phyloP scores from a whole-genome alignment of 768 basidiomycete genomes.

The Dentipellis sp. region DNA sequence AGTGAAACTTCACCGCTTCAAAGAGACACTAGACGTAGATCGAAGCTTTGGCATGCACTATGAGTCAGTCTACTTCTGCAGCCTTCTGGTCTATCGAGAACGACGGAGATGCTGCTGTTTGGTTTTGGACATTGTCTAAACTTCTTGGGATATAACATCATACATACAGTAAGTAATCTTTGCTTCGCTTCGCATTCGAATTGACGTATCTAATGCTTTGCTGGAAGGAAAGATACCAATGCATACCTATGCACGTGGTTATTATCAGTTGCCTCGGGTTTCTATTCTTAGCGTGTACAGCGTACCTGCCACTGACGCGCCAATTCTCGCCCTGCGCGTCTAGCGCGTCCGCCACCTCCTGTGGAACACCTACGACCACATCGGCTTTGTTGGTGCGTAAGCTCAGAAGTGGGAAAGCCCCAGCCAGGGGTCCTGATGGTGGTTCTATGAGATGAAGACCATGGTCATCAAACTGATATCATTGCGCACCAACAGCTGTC shows the following conservation, averaged over 20 bases:
- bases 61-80: too few relatives aligned
- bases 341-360: slow-evolving; percentile 58
- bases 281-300: background rate
- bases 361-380: slow-evolving; percentile 74
- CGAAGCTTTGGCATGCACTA: too few relatives aligned
- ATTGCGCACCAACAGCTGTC: slow-evolving; percentile 54
- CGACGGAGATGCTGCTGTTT: too few relatives aligned
- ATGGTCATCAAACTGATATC: background rate
- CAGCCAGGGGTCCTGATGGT: slow-evolving; percentile 59
- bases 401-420: slow-evolving; percentile 74
- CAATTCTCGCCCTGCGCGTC: slow-evolving; percentile 62
- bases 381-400: slow-evolving; percentile 94
- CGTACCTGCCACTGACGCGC: slow-evolving; percentile 75
- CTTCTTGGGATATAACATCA: too few relatives aligned
- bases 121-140: too few relatives aligned
- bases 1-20: too few relatives aligned
- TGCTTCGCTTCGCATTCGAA: too few relatives aligned
- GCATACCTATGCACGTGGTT: background rate
- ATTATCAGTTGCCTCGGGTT: too few relatives aligned
- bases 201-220: background rate
- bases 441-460: background rate
- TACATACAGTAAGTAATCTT: too few relatives aligned
- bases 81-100: too few relatives aligned
- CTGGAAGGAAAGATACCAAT: background rate
- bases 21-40: too few relatives aligned